Base-by-base conservation (phyloP, 108 stramenopile genomes). In the Aurantiochytrium sp. region DNA sequence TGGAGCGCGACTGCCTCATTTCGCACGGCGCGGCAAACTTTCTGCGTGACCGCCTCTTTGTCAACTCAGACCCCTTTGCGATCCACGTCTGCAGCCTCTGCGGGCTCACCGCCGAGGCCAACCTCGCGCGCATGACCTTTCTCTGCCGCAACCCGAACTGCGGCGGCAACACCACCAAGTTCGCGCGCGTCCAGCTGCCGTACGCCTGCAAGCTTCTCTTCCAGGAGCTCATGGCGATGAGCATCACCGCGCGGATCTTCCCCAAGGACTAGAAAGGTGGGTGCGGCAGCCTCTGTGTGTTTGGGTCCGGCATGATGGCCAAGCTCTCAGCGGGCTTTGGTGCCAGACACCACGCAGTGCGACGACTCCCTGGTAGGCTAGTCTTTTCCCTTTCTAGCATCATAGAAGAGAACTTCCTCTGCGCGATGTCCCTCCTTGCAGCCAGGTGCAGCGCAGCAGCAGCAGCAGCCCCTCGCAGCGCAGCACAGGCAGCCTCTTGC, bases 141-240 rank as follows among this genome's bases (percentile, higher is more conserved):
- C 97, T 97, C 89, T 98, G 96, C 88, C 94, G 37, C 27, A 37
- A 8, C 30, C 4, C 54, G n/a, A 24, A 55, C 39, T 89, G 69
- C 42, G 81, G 87, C 22, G 87, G 21, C 19, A 5, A 52, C 37
- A 34, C 32, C 19, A n/a, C 50, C 19, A 92, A 90, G 50, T 65
- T 59, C 3, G 92, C 90, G 69, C 98, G 98, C 98, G 98, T 98
- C 86, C 98, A 98, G 87, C 85, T 99, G 12, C 99, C 99, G 0
- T 99, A 99, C 86, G 99, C 99, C 2, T 98, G 98, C 92, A 99
- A 99, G 93, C 93, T 99, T 22, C 91, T 98, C 3, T 98, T 98
- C 87, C 98, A 99, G 91, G 98, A 99, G 91, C 94, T 99, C 55
- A 97, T 98, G 90, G 96, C 96, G 52, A 97, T 97, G 97, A 55